Percentiles rank a stretch among this genome's conserved stretches.
phyloP scores from a whole-genome alignment of 768 basidiomycete species.

The Mrakia frigida region DNA sequence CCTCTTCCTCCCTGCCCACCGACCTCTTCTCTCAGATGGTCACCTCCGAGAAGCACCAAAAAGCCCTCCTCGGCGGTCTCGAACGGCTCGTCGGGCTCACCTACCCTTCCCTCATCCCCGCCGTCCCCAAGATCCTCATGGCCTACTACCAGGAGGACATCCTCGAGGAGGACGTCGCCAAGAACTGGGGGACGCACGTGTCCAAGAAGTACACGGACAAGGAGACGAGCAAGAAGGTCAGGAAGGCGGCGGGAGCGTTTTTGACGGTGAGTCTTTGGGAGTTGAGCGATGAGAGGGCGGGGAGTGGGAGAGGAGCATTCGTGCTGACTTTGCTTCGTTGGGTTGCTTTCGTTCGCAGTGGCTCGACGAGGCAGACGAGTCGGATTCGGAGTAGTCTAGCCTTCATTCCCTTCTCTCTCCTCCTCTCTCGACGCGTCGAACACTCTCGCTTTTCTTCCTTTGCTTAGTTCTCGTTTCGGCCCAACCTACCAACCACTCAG shows the following conservation, averaged over 20 bases:
- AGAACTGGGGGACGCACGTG: constrained; percentile 91
- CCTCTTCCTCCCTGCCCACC: neutral
- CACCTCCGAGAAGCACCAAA: constrained; percentile 90
- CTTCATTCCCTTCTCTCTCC: too few relatives aligned
- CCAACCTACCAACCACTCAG: neutral
- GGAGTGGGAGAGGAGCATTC: neutral
- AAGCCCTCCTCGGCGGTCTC: constrained; percentile 84
- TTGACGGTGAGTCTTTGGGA: constrained; percentile 67
- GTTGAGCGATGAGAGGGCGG: too few relatives aligned
- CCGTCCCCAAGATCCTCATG: constrained; percentile 90
- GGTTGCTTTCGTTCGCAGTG: constrained; percentile 6
- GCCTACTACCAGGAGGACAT: constrained; percentile 85
- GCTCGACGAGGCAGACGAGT: constrained; percentile 31
- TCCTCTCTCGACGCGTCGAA: neutral
- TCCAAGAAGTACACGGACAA: constrained; percentile 95
- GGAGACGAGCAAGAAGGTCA: constrained; percentile 89
- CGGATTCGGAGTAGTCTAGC: neutral
- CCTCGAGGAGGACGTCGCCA: constrained; percentile 82
- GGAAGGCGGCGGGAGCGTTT: constrained; percentile 87
- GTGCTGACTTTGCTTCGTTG: neutral
- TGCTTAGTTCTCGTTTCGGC: neutral
- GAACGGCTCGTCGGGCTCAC: constrained; percentile 76
- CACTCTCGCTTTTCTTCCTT: neutral
- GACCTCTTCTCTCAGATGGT: constrained; percentile 56
- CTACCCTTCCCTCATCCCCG: constrained; percentile 58